Conservation (phyloP, 1,139 yeast species). For the Hemisphaericaspora subhashii region DNA sequence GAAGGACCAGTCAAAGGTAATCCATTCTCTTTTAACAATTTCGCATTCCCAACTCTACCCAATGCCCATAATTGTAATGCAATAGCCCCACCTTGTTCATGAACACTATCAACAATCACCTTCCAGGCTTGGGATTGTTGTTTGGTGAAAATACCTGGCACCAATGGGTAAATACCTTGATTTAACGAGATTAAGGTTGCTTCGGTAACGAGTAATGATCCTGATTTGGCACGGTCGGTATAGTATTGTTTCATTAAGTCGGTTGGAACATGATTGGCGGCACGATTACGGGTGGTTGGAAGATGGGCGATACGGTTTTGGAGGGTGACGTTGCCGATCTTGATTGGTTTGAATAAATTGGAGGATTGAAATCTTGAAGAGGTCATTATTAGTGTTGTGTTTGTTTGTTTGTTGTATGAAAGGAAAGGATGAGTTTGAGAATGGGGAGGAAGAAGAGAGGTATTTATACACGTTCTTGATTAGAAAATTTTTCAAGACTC, state of each 20-base stretch:
- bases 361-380: slow-evolving; percentile 12
- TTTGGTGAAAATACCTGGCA: slow-evolving; percentile 58
- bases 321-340: slow-evolving; percentile 39
- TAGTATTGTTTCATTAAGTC: slow-evolving; percentile 52
- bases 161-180: slow-evolving; percentile 39
- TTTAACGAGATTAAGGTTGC: slow-evolving; percentile 32
- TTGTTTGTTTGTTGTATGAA: slow-evolving; percentile 7
- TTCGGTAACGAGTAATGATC: slow-evolving; percentile 50
- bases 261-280: slow-evolving; percentile 42
- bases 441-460: background rate
- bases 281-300: slow-evolving; percentile 57
- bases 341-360: slow-evolving; percentile 49
- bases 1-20: slow-evolving; percentile 27
- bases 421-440: slow-evolving; percentile 3
- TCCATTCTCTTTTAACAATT: slow-evolving; percentile 35
- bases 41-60: slow-evolving; percentile 56
- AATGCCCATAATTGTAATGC: slow-evolving; percentile 61
- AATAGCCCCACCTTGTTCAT: slow-evolving; percentile 19
- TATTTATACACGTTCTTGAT: too few relatives aligned
- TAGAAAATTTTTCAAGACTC: too few relatives aligned
- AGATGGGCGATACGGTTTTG: slow-evolving; percentile 49
- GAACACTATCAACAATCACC: slow-evolving; percentile 40
- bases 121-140: slow-evolving; percentile 53
- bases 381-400: slow-evolving; percentile 1
- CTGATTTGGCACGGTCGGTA: slow-evolving; percentile 50